Conservation (phyloP, 2,329 filamentous ascomycete genomes). For the Botryotinia globosa region DNA sequence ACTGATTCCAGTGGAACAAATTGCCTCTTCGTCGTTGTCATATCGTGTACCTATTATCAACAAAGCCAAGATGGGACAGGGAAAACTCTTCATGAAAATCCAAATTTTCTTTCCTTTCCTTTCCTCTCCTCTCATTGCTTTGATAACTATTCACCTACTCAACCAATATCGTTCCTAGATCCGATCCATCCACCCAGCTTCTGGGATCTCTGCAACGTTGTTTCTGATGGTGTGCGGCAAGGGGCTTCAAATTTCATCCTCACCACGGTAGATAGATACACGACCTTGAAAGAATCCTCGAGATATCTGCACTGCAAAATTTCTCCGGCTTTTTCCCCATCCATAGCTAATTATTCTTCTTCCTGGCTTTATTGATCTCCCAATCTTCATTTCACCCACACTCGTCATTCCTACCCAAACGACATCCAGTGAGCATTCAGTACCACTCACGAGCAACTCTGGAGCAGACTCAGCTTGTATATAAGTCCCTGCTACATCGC, state of each 20-base stretch:
- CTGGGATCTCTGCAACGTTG: not conserved
- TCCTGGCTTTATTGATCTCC: not conserved
- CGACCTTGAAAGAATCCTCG: not conserved
- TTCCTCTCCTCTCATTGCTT: not conserved
- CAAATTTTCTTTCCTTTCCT: not conserved
- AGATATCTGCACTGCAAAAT: not conserved
- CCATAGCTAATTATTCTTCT: not conserved
- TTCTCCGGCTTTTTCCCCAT: not conserved
- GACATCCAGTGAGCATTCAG: not conserved
- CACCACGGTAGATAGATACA: not conserved
- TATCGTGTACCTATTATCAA: not conserved
- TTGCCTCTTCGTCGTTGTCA: not conserved
- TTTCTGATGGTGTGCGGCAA: not conserved
- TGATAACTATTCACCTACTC: not conserved
- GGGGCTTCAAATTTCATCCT: not conserved
- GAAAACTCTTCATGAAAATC: slow-evolving; percentile 1
- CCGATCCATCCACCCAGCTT: not conserved
- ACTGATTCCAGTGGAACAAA: not conserved
- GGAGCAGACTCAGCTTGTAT: not conserved
- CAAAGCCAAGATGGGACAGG: not conserved
- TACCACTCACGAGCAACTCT: not conserved
- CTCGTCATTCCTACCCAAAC: not conserved
- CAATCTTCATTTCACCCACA: not conserved
- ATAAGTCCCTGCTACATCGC: not conserved
- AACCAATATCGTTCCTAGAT: not conserved